Base-by-base conservation (phyloP, 2,329 filamentous ascomycete genomes). In the Colletotrichum filicis region DNA sequence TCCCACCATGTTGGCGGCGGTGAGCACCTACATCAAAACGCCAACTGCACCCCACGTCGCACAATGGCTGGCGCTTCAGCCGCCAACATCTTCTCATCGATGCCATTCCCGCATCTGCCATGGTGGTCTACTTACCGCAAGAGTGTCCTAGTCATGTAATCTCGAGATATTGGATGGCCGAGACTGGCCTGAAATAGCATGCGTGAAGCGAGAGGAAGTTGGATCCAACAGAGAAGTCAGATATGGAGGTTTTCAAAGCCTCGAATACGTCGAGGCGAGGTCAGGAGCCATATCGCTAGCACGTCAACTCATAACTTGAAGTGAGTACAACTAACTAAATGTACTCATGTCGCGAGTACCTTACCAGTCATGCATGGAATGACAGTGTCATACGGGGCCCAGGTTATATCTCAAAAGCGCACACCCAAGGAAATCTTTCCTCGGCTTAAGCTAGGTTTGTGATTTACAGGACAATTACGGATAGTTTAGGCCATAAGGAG, bases 1-100 rank as follows among this genome's bases (percentile, higher is more conserved):
- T 73, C 71, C 56, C 66, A 58, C 46, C 49, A 58, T 55, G n/a
- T 19, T 46, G 42, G 22, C 49, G 56, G 71, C 71, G 67, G 60
- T 73, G 66, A 71, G 26, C 7, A 57, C 28, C 11, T 59, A 57
- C 28, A 16, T 59, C 69, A 56, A 73, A 70, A 57, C 56, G 61
- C 71, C 56, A 42, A 70, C 55, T 70, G 60, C 60, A 61, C 70
- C 42, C 65, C 59, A 64, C 42, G 53, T 64, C 42, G 26, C 26
- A 26, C 53, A 26, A 63, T 46, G 24, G 26, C 19, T 46, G 37
- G 26, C 19, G n/a, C 26, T 62, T 24, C 7, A 49, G 11, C 16
- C 12, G 19, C 16, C 19, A 49, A 49, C 42, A 9, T 49, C 19
- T 1, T 49, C 42, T 49, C 19, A 9, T 49, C 9, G 19, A 49